Evolutionary conservation across 495 filamentous ascomycete species (phyloP), one percentile per base, ranked within the genome.

Genomic region (Aspergillus mulundensis): DNA sequence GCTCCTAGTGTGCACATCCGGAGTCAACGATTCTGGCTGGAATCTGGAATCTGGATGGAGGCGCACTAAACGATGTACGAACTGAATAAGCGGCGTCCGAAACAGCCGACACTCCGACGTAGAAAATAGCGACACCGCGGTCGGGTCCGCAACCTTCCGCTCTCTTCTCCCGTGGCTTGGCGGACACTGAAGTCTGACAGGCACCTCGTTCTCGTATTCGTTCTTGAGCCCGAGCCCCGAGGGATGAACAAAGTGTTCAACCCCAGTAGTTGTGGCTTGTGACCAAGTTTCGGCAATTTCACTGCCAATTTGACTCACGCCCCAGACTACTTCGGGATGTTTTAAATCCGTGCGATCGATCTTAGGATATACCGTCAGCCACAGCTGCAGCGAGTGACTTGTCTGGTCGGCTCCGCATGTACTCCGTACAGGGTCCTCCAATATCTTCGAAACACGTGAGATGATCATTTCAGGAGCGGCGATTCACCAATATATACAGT

Each of bases 401-500:
- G n/a, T n/a, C n/a, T n/a, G n/a, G n/a, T n/a, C n/a, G n/a, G n/a
- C n/a, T n/a, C n/a, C n/a, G 39, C n/a, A 28, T 36, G 32, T 36
- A 3, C 32, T 10, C 4, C 10, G 28, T 30, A 30, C 28, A 30
- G 28, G 28, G 28, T 10, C 28, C 28, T 38, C 5, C 7, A 14
- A 10, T 44, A 47, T 47, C 24, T 32, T 30, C 8, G 19, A 44
- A 20, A 50, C 34, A 21, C 32, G 32, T 12, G 19, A 23, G 42
- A 20, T 30, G 60, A 64, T 61, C 66, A 53, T 65, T 63, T 58
- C 65, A 71, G 50, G 73, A 76, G 73, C 65, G 73, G 73, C 64
- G 73, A 76, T 72, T 71, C 63, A 54, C 66, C 56, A 65, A 65
- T 64, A 68, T 76, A 74, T 73, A 67, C 65, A 62, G 57, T 58